Percentiles rank a stretch among this genome's conserved stretches.
Evolutionary conservation across 768 basidiomycete species (phyloP).

Genomic region (Stropharia rugosoannulata): DNA sequence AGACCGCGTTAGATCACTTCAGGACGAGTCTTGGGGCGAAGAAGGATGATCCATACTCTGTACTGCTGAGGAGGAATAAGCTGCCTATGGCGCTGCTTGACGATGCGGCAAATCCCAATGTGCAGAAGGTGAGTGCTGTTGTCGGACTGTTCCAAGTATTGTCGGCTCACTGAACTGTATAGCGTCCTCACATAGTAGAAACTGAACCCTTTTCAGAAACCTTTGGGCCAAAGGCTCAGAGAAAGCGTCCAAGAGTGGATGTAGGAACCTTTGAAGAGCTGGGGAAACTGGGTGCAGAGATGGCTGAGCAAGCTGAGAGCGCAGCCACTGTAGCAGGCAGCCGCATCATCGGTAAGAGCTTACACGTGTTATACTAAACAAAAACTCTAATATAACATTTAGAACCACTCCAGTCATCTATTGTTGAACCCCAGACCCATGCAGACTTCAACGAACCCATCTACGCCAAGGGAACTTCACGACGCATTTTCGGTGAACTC

Average conservation of each 20-base stretch:
- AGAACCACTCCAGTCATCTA: constrained; percentile 50
- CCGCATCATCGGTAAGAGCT: constrained; percentile 43
- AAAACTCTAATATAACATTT: not conserved
- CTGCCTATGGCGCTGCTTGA: constrained; percentile 95
- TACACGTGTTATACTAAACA: not conserved
- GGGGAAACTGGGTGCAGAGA: constrained; percentile 57
- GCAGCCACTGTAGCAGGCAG: constrained; percentile 35
- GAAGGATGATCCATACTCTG: constrained; percentile 95
- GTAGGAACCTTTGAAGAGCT: constrained; percentile 94
- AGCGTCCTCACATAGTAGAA: constrained; percentile 93
- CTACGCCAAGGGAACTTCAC: constrained; percentile 92
- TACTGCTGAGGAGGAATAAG: constrained; percentile 91
- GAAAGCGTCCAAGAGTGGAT: constrained; percentile 85
- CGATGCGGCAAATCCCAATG: constrained; percentile 79
- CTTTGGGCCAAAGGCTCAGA: constrained; percentile 93
- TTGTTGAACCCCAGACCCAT: constrained; percentile 59
- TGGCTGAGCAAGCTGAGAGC: constrained; percentile 51
- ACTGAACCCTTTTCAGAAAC: constrained; percentile 94
- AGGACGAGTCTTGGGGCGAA: constrained; percentile 80
- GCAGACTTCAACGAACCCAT: constrained; percentile 87
- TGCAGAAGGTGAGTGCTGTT: constrained; percentile 61
- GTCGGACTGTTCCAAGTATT: not conserved
- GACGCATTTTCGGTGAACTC: constrained; percentile 94
- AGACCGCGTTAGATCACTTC: constrained; percentile 95
- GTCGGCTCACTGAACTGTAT: constrained; percentile 8